Evolutionary conservation across 352 stramenopile species (phyloP).

Genomic region (Pythium aphanidermatum): DNA sequence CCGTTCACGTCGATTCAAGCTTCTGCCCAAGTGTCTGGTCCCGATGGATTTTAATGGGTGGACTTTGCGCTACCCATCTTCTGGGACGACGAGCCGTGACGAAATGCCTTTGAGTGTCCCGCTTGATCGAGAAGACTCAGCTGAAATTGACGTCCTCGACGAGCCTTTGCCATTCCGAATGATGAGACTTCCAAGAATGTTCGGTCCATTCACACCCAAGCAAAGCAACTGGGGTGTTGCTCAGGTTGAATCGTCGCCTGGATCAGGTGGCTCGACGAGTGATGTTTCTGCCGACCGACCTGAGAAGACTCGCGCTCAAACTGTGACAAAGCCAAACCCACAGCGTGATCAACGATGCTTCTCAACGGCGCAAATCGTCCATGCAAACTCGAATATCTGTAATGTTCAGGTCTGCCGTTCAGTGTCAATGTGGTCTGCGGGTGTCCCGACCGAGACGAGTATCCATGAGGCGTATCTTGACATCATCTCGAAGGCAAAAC

Average conservation of each 20-base stretch:
- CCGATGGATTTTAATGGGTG: conserved; percentile 86
- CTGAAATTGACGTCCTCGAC: conserved; percentile 34
- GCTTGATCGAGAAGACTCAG: conserved; percentile 32
- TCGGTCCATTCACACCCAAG: conserved; percentile 17
- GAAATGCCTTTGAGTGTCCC: conserved; percentile 35
- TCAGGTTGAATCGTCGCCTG: conserved; percentile 4
- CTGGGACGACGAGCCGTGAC: conserved; percentile 24
- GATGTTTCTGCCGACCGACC: conserved; percentile 14
- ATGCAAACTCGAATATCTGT: conserved; percentile 68
- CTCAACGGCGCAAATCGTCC: conserved; percentile 61
- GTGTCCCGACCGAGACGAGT: conserved; percentile 72
- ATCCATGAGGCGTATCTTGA: conserved; percentile 84
- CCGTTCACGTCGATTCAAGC: conserved; percentile 76
- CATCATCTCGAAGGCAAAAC: conserved; percentile 67
- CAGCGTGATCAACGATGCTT: conserved; percentile 46
- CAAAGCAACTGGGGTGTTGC: conserved; percentile 5
- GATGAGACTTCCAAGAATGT: conserved; percentile 32
- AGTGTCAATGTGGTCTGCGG: conserved; percentile 84
- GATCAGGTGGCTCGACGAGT: conserved; percentile 15
- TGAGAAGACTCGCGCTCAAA: background rate
- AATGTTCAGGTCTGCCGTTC: conserved; percentile 81
- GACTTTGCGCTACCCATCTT: conserved; percentile 68
- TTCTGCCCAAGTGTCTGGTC: conserved; percentile 75
- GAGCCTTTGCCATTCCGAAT: conserved; percentile 45
- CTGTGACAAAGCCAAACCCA: background rate